Evolutionary conservation across 2,329 filamentous ascomycete species (phyloP), one percentile per base, ranked within the genome.

Genomic region (Dryadomyces quercivorus): DNA sequence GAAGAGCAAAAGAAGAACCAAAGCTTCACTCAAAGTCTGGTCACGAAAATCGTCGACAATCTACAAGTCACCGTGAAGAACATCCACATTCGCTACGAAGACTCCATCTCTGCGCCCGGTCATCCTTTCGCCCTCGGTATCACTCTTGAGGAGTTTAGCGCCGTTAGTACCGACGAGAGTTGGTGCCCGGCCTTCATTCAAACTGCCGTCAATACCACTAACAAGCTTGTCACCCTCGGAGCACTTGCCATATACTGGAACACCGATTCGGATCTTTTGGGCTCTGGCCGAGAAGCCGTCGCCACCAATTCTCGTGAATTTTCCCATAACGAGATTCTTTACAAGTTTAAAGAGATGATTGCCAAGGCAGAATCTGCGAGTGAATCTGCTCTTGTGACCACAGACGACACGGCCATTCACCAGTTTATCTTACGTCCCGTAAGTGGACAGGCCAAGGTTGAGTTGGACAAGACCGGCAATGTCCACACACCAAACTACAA

Each of bases 1-100:
- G 93, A 98, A 67, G 93, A 99, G 67, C 88, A 97, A 69, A 86
- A 95, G 69, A 95, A 95, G 72, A 96, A 88, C 67, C 92, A 98
- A 74, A 96, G 89, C 69, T 98, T 99, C 65, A 96, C 91, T 4
- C 85, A 95, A 62, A 97, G 91, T 67, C 71, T 99, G 61, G 84
- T 92, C 50, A 95, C 92, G 42, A 95, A 95, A 62, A 95, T 99
- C 64, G 89, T 97, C 65, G 93, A 98, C 75, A 99, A 99, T 65
- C 76, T 99, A 44, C 93, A 99, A 69, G 88, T 98, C 62, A 93
- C 87, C 22, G 84, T 99, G 69, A 97, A 95, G 75, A 98, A 97
- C 67, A 95, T 99, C 57, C 93, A 99, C 68, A 81, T 98, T 59
- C 88, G 93, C 62, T 99, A 98, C 70, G 93, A 99, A 70, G 93